Conservation (phyloP, 495 filamentous ascomycete species). For the Hypoxylon intermedium region DNA sequence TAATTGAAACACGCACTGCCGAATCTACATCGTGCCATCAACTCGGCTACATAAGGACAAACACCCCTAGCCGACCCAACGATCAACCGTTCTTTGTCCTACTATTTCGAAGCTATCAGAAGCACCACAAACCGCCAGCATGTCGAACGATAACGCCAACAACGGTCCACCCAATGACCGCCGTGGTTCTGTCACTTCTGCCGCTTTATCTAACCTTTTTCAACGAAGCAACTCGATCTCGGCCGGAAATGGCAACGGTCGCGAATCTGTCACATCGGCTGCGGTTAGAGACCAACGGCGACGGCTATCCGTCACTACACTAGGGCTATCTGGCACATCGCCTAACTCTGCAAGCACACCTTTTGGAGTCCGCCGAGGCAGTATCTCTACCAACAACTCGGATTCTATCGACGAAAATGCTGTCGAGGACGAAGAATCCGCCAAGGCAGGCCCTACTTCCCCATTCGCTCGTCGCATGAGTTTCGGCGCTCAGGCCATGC, state of each 20-base stretch:
- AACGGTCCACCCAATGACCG: conserved; percentile 52
- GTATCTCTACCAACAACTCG: conserved; percentile 75
- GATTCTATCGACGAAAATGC: conserved; percentile 85
- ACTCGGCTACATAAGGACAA: conserved; percentile 17
- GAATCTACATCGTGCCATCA: conserved; percentile 23
- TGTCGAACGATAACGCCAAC: conserved; percentile 46
- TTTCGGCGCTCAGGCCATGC: conserved; percentile 86
- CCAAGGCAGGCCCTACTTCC: conserved; percentile 63
- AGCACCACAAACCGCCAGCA: conserved; percentile 14
- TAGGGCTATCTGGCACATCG: conserved; percentile 80
- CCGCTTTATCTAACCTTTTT: conserved; percentile 63
- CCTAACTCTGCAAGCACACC: conserved; percentile 67
- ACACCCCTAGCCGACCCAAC: neutral
- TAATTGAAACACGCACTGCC: conserved; percentile 19
- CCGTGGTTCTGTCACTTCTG: conserved; percentile 62
- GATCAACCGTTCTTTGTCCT: conserved; percentile 1
- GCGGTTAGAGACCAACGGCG: conserved; percentile 77
- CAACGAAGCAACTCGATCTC: conserved; percentile 56
- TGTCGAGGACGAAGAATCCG: conserved; percentile 77
- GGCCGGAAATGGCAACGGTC: conserved; percentile 52
- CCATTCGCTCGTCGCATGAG: conserved; percentile 88
- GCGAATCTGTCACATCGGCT: conserved; percentile 71
- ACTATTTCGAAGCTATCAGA: neutral
- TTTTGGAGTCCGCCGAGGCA: conserved; percentile 69
- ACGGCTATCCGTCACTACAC: conserved; percentile 84